These are phyloP conservation scores for Fomitopsis pinicola DNA, from an alignment of 1,284 basidiomycete species.

Conservation along the genomic window DNA sequence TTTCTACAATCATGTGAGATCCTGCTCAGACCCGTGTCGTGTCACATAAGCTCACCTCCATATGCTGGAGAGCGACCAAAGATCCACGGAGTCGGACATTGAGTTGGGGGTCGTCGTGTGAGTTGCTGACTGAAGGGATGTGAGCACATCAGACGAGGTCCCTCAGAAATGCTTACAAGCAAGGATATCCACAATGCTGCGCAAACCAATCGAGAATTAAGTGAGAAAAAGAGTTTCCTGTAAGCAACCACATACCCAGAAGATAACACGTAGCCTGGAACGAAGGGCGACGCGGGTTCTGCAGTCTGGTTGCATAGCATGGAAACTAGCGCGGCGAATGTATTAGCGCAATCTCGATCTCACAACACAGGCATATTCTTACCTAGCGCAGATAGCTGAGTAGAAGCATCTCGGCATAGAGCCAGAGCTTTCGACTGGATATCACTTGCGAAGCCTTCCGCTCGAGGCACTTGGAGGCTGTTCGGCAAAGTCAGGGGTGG, in stretches of 20 bases:
- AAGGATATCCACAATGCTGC: constrained; percentile 3
- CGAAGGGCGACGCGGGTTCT: constrained; percentile 3
- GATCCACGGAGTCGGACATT: neutral
- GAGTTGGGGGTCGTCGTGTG: neutral
- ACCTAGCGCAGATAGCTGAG: constrained; percentile 7
- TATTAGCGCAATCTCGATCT: too few species aligned
- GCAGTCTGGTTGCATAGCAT: constrained; percentile 1
- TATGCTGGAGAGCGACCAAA: constrained; percentile 1
- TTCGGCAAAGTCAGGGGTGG: neutral
- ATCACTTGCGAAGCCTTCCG: neutral
- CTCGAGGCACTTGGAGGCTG: constrained; percentile 6
- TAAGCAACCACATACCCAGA: constrained; percentile 2
- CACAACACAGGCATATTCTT: neutral
- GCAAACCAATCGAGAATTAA: neutral
- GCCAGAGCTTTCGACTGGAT: constrained; percentile 3
- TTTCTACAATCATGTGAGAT: neutral
- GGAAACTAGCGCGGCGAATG: neutral
- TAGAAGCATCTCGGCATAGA: constrained; percentile 7
- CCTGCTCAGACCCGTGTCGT: too few species aligned
- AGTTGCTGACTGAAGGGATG: neutral
- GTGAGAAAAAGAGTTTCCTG: neutral
- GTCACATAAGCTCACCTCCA: constrained; percentile 2
- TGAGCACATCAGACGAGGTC: neutral
- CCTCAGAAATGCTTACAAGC: neutral
- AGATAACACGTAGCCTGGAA: constrained; percentile 5